Evolutionary conservation across 495 filamentous ascomycete genomes (phyloP), one percentile per base, ranked within the genome.

Genomic region (Cercophora sp.): DNA sequence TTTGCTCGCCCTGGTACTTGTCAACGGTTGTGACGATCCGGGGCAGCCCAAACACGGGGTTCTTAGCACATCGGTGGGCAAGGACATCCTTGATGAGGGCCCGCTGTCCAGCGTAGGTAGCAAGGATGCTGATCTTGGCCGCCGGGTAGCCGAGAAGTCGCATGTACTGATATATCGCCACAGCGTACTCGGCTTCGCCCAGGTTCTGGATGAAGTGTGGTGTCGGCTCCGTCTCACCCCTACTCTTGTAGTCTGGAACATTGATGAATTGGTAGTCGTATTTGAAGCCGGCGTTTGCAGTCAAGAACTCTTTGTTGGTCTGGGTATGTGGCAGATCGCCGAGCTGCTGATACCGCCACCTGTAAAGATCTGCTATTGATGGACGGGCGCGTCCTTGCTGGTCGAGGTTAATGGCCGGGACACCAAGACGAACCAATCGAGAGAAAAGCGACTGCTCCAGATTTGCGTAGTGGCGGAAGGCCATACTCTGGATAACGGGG

Each of bases 1-100:
- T 99, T 72, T 99, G 93, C 76, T 97, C 94, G 57, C 93, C 93
- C 74, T 99, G 93, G 60, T 96, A 99, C 67, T 94, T 95, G 70
- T 99, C 93, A 48, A 99, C 94, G 15, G 94, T 97, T 1, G 87
- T 88, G 22, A 99, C 89, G 40, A 87, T 84, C 66, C 85, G 86
- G 32, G 93, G 93, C 72, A 96, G 70, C 9, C 94, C 91, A 70
- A 99, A 99, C 23, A 99, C 70, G 2, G 82, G 69, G 56, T 87
- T 94, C 61, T 82, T 87, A 8, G 80, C 80, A 61, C 93, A 98
- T 25, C 93, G 79, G 62, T 96, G 87, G n/a, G 66, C 75, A 42
- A 99, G 65, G 5, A 97, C 89, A 72, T 99, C 93, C 58, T 81
- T 81, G 55, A 99, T 91, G 63, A 97, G 74, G 42, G 91, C 89